Percentiles rank a stretch among this genome's conserved stretches.
These are phyloP conservation scores for Allomyces macrogynus DNA, from an alignment of 192 early-diverging fungal genomes.

Conservation along the genomic window DNA sequence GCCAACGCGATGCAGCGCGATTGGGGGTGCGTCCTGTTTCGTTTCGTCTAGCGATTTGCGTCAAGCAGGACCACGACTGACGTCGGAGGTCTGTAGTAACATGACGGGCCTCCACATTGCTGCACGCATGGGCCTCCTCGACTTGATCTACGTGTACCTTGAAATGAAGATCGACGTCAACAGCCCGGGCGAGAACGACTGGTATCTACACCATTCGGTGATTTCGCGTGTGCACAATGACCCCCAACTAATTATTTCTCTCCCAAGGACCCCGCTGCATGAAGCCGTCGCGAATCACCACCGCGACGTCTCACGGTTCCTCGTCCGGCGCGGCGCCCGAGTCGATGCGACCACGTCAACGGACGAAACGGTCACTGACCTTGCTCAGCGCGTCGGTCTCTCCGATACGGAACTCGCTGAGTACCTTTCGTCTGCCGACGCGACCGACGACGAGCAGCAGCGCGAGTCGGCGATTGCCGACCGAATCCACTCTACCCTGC, in stretches of 20 bases:
- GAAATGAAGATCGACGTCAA: constrained; percentile 2
- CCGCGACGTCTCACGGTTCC: neutral
- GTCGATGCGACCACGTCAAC: neutral
- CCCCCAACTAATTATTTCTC: no score
- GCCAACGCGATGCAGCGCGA: neutral
- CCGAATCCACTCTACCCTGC: no score
- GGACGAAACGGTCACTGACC: neutral
- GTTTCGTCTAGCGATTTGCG: neutral
- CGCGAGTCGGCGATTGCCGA: no score
- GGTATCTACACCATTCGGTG: no score
- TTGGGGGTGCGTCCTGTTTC: constrained; percentile 1
- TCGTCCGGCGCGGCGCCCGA: neutral
- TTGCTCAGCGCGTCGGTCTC: neutral
- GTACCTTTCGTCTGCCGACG: neutral
- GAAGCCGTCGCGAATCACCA: neutral
- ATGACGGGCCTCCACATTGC: constrained; percentile 2
- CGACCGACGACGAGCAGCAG: neutral
- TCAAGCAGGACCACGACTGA: neutral
- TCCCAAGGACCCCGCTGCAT: neutral
- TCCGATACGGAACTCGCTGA: neutral
- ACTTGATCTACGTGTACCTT: neutral
- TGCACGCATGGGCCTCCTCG: neutral
- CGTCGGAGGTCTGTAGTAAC: neutral
- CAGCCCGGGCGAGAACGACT: constrained; percentile 1
- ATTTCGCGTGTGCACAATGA: no score